Conservation (phyloP, 1,284 basidiomycete genomes). For the Heterobasidion occidentale region DNA sequence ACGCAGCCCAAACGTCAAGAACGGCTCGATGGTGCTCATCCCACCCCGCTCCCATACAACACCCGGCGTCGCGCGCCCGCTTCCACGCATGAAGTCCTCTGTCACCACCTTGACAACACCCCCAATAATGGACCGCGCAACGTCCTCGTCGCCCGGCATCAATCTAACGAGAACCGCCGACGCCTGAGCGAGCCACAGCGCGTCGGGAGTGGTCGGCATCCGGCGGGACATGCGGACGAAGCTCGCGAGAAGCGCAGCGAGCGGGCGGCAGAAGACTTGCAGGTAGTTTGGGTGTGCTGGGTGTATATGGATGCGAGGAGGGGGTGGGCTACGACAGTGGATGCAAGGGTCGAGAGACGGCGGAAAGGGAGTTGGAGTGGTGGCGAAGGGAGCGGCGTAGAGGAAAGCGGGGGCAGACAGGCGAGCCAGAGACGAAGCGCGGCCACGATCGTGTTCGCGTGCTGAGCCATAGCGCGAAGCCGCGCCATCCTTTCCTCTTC, state of each 20-base stretch:
- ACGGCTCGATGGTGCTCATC: slow-evolving; percentile 47
- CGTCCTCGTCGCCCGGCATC: slow-evolving; percentile 61
- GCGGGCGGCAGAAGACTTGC: slow-evolving; percentile 36
- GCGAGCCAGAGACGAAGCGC: slow-evolving; percentile 57
- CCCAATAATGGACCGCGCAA: slow-evolving; percentile 30
- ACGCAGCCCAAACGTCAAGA: slow-evolving; percentile 40
- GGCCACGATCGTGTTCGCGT: slow-evolving; percentile 33
- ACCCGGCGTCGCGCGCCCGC: slow-evolving; percentile 28
- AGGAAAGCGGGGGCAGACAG: slow-evolving; percentile 37
- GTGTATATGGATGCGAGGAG: slow-evolving; percentile 34
- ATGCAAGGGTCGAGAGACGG: slow-evolving; percentile 42
- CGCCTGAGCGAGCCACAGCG: slow-evolving; percentile 60
- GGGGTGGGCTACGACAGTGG: slow-evolving; percentile 37
- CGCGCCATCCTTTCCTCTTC: neutral
- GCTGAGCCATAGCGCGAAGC: slow-evolving; percentile 21
- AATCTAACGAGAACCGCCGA: slow-evolving; percentile 45
- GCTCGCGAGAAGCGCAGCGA: slow-evolving; percentile 42
- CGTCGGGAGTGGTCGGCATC: slow-evolving; percentile 43
- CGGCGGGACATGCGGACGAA: slow-evolving; percentile 50
- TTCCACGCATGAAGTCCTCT: slow-evolving; percentile 29
- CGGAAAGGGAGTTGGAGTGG: slow-evolving; percentile 52
- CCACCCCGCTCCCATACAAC: slow-evolving; percentile 46
- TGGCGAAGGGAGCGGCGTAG: slow-evolving; percentile 28
- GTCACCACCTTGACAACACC: slow-evolving; percentile 31
- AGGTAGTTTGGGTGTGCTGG: slow-evolving; percentile 17